Evolutionary conservation across 1,139 yeast species (phyloP), one percentile per base, ranked within the genome.

Genomic region (Suhomyces bokatorum): DNA sequence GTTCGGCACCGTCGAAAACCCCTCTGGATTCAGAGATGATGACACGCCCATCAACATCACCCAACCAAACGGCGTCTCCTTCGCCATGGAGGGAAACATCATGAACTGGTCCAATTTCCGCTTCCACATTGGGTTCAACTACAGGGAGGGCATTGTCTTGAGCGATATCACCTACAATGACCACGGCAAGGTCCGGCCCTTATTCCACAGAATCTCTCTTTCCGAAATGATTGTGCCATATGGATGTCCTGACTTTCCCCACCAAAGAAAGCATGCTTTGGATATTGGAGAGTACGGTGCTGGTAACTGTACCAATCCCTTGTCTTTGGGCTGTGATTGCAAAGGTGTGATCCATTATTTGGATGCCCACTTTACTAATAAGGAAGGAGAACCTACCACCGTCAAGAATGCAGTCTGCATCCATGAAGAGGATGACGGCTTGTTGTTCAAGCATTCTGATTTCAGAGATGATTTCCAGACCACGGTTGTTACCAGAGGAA

Each of bases 251-350:
- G 85, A 81, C 53, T 83, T 78, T 67, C 91, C 90, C 42, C 91
- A 85, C 62, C 90, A 85, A 60, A 78, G 95, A 70, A 86, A 86
- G 64, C 95, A 86, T 57, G 95, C 95, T 37, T 80, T 86, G 64
- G 95, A 86, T 68, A 81, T 86, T 56, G 95, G 95, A 61, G 95
- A 86, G 66, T 85, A 85, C 63, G 95, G 95, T 69, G 91, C 90
- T 53, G 95, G 95, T 57, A 80, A 81, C 71, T 82, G 86, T 81
- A 82, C 95, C 42, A 86, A 86, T 66, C 87, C 91, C 34, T 74
- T 86, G 54, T 70, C 87, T 17, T 74, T 86, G 46, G 93, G 93
- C 30, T 86, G 95, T 64, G 95, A 86, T 64, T 86, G 95, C 70
- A 85, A 85, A 63, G 95, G 93, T 59, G 89, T 81, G 38, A 86